Evolutionary conservation across 1,139 yeast species (phyloP).

Genomic region (Blastobotrys indianensis): DNA sequence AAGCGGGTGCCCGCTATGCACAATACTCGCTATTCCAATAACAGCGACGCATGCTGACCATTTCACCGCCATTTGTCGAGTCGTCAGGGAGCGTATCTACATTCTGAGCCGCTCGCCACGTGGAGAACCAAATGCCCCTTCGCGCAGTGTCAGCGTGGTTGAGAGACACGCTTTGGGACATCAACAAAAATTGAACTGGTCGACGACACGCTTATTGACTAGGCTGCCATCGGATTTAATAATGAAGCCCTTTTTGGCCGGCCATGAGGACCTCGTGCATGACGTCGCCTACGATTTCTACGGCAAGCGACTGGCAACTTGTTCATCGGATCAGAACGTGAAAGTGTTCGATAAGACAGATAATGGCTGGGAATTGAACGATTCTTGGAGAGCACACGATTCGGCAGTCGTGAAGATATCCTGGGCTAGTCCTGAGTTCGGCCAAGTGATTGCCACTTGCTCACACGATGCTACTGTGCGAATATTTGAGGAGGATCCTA

Average conservation of each 20-base stretch:
- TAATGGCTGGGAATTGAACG: slow-evolving; percentile 65
- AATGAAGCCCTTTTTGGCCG: slow-evolving; percentile 70
- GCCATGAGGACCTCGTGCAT: slow-evolving; percentile 87
- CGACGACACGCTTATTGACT: too few species aligned
- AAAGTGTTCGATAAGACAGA: slow-evolving; percentile 71
- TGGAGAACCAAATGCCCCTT: neutral
- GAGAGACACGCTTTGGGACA: neutral
- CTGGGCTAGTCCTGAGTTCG: slow-evolving; percentile 95
- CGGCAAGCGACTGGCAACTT: slow-evolving; percentile 85
- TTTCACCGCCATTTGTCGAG: neutral
- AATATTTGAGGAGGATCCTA: slow-evolving; percentile 86
- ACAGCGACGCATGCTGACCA: neutral
- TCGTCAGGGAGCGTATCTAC: too few species aligned
- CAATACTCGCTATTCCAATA: neutral
- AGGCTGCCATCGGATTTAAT: slow-evolving; percentile 10
- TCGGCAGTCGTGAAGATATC: slow-evolving; percentile 73
- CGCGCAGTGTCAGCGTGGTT: neutral
- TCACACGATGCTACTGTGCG: slow-evolving; percentile 86
- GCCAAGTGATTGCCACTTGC: slow-evolving; percentile 79
- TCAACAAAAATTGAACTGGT: neutral
- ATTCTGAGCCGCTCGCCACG: too few species aligned
- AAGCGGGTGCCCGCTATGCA: slow-evolving; percentile 25
- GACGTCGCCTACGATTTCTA: slow-evolving; percentile 79
- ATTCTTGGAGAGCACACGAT: slow-evolving; percentile 94
- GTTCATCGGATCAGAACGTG: slow-evolving; percentile 87